A percentile compares a stretch with the other conserved stretches of the same genome.
phyloP scores from a whole-genome alignment of 106 monocot species.

The Allium fistulosum region DNA sequence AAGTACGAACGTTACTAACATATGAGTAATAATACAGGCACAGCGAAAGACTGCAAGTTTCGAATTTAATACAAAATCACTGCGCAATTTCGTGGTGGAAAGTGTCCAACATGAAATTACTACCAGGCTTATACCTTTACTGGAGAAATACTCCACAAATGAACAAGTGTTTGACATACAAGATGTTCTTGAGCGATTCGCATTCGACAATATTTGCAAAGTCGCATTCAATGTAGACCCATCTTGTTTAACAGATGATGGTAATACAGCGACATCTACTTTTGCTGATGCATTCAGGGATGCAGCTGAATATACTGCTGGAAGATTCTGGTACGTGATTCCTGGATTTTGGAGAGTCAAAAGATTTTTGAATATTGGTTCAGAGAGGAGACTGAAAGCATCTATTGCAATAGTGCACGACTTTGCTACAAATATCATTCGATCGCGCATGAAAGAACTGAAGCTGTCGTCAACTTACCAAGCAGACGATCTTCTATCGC shows the following conservation, averaged over 20 bases:
- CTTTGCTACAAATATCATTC: constrained; percentile 21
- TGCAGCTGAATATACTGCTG: constrained; percentile 18
- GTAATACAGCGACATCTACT: not conserved
- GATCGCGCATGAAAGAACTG: constrained; percentile 5
- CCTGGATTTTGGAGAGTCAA: constrained; percentile 25
- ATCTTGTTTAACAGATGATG: not conserved
- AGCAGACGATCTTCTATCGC: constrained; percentile 13
- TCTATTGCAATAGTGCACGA: constrained; percentile 22
- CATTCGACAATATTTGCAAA: constrained; percentile 12
- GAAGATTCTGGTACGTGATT: constrained; percentile 23
- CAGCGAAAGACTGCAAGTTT: constrained; percentile 22
- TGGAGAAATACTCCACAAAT: not conserved
- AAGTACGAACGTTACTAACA: too few relatives aligned
- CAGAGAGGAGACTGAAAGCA: constrained; percentile 20
- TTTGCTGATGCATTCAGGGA: constrained; percentile 17
- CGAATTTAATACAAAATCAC: constrained; percentile 25
- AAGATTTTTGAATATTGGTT: constrained; percentile 20
- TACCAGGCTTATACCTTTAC: constrained; percentile 21
- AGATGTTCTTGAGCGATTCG: constrained; percentile 26
- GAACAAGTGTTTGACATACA: constrained; percentile 15
- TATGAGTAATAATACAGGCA: too few relatives aligned
- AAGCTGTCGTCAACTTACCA: not conserved
- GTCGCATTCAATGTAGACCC: constrained; percentile 8
- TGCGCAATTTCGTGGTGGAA: constrained; percentile 19
- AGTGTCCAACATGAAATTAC: constrained; percentile 14